Percentiles rank a stretch among this genome's conserved stretches.
These are phyloP conservation scores for Colletotrichum euphorbiae DNA, from an alignment of 2,329 filamentous ascomycete genomes.

Conservation along the genomic window DNA sequence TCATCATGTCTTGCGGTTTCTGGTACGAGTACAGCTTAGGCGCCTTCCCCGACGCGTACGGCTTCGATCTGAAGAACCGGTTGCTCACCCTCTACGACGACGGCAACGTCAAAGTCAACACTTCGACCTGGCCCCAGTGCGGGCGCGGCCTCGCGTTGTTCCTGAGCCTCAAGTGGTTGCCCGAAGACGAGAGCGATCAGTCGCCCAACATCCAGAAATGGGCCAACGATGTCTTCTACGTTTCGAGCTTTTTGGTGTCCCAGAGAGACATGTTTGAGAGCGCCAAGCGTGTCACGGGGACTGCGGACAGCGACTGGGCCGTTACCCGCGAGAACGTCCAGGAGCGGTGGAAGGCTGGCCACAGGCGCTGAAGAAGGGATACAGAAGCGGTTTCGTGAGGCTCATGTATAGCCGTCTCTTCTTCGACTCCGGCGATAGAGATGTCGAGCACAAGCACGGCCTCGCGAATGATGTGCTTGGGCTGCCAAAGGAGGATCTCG, in stretches of 20 bases:
- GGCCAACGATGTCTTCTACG: conserved; percentile 60
- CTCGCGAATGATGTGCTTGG: conserved; percentile 65
- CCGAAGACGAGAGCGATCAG: conserved; percentile 36
- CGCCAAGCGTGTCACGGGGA: conserved; percentile 68
- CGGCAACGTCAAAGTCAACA: conserved; percentile 67
- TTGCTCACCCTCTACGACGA: conserved; percentile 64
- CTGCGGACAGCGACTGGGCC: conserved; percentile 70
- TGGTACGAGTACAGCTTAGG: conserved; percentile 66
- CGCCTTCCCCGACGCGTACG: conserved; percentile 48
- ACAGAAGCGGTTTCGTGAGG: conserved; percentile 56
- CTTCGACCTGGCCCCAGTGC: conserved; percentile 69
- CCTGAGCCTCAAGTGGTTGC: conserved; percentile 51
- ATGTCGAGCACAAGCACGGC: conserved; percentile 54
- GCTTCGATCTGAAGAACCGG: conserved; percentile 61
- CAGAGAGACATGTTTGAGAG: conserved; percentile 75
- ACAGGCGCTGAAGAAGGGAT: conserved; percentile 56
- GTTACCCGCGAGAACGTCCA: conserved; percentile 60
- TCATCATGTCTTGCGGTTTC: conserved; percentile 58
- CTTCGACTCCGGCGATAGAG: conserved; percentile 54
- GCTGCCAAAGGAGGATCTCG: conserved; percentile 68
- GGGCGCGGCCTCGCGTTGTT: conserved; percentile 55
- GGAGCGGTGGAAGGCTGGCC: conserved; percentile 61
- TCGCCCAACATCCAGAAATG: conserved; percentile 43
- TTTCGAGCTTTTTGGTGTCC: conserved; percentile 67
- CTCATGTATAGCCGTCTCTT: conserved; percentile 69